These are phyloP conservation scores for Drosera spatulata DNA, from an alignment of 179 eudicot genomes.

Conservation along the genomic window DNA sequence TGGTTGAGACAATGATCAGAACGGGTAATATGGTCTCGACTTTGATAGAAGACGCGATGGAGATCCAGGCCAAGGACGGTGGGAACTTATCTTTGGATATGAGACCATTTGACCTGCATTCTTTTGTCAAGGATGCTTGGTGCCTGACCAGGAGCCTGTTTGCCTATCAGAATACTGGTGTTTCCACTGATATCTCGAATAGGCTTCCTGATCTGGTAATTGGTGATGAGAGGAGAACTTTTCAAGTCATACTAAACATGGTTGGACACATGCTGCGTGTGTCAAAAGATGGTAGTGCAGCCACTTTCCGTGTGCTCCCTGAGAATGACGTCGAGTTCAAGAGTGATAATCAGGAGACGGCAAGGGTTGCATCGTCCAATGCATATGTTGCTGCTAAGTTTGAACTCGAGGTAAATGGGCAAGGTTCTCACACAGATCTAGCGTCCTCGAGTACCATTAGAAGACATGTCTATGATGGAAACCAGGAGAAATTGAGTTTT, in stretches of 20 bases:
- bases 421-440: conserved; percentile 48
- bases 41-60: conserved; percentile 76
- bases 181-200: conserved; percentile 51
- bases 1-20: conserved; percentile 62
- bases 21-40: conserved; percentile 67
- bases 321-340: conserved; percentile 44
- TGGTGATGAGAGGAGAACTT: conserved; percentile 81
- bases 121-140: conserved; percentile 59
- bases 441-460: conserved; percentile 33
- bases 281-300: conserved; percentile 29
- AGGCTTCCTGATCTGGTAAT: conserved; percentile 49
- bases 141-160: conserved; percentile 75
- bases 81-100: conserved; percentile 53
- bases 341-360: conserved; percentile 46
- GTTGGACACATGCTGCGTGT: conserved; percentile 74
- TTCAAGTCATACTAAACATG: conserved; percentile 91
- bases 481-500: conserved; percentile 70
- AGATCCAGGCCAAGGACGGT: conserved; percentile 44
- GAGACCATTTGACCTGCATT: conserved; percentile 43
- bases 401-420: conserved; percentile 40
- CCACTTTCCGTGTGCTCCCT: conserved; percentile 35
- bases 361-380: conserved; percentile 58
- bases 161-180: conserved; percentile 31
- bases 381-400: conserved; percentile 49
- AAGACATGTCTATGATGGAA: conserved; percentile 22